These are phyloP conservation scores for Carex myosuroides DNA, from an alignment of 176 grass and related monocot genomes.

Conservation along the genomic window DNA sequence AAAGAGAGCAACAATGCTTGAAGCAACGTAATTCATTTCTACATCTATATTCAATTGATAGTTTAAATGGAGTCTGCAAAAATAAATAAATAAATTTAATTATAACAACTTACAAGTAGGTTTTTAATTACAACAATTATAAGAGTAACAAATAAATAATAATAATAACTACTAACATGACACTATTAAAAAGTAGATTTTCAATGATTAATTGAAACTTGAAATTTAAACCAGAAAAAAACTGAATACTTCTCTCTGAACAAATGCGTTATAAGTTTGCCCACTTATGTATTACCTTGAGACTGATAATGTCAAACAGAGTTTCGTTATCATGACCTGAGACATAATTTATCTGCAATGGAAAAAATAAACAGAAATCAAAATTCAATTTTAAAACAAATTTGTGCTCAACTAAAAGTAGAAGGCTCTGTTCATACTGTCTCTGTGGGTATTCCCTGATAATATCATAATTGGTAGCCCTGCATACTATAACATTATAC, in stretches of 20 bases:
- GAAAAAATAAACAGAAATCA: conserved; percentile 13
- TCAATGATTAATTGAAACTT: background rate
- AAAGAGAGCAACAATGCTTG: conserved; percentile 59
- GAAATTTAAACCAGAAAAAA: background rate
- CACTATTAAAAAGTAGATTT: background rate
- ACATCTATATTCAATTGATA: conserved; percentile 63
- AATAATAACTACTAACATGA: background rate
- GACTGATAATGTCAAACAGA: conserved; percentile 83
- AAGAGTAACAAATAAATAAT: background rate
- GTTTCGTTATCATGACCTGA: conserved; percentile 97
- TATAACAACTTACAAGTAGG: background rate
- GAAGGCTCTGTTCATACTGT: conserved; percentile 28
- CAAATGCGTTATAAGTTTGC: background rate
- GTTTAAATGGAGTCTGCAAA: conserved; percentile 50
- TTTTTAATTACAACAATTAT: background rate
- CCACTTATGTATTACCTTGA: conserved; percentile 51
- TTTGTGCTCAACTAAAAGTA: background rate
- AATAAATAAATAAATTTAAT: conserved; percentile 26
- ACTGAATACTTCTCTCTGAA: background rate
- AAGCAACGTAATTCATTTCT: conserved; percentile 72
- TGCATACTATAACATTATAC: too few species aligned
- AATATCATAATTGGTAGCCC: too few species aligned
- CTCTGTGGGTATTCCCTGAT: conserved; percentile 37
- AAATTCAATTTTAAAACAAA: background rate
- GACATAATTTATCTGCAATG: conserved; percentile 81